Conservation (phyloP, 495 filamentous ascomycete genomes). For the Hypomontagnella submonticulosa region DNA sequence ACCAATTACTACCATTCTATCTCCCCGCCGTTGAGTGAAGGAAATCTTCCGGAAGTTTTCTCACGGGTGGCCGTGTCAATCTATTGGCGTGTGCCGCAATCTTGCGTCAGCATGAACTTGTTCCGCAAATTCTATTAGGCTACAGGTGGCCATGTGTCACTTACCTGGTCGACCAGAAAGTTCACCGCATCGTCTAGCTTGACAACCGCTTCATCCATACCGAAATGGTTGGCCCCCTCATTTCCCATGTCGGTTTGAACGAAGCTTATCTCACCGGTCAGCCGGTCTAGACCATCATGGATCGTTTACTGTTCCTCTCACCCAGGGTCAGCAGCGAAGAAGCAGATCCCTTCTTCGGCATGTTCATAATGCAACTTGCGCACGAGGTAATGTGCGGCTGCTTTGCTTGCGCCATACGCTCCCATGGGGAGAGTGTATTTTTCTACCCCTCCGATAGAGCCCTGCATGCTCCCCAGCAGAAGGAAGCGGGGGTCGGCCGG, state of each 20-base stretch:
- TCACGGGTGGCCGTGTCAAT: conserved; percentile 16
- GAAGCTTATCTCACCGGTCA: conserved; percentile 1
- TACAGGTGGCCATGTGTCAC: neutral
- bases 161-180: conserved; percentile 20
- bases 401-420: conserved; percentile 55
- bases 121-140: neutral
- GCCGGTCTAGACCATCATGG: too few relatives aligned
- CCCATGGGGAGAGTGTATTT: conserved; percentile 30
- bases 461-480: conserved; percentile 47
- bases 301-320: neutral
- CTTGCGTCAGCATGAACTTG: neutral
- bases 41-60: conserved; percentile 26
- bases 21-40: conserved; percentile 9
- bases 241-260: conserved; percentile 31
- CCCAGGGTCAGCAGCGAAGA: conserved; percentile 45
- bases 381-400: conserved; percentile 53
- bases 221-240: conserved; percentile 17
- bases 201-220: conserved; percentile 17
- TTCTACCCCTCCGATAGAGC: conserved; percentile 44
- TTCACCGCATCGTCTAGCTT: conserved; percentile 15
- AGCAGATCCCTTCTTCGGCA: conserved; percentile 48
- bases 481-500: conserved; percentile 49
- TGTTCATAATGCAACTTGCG: conserved; percentile 49
- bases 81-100: neutral
- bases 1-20: neutral